Conservation (phyloP, 73 alveolate genomes). For the Tetrahymena elliotti region DNA sequence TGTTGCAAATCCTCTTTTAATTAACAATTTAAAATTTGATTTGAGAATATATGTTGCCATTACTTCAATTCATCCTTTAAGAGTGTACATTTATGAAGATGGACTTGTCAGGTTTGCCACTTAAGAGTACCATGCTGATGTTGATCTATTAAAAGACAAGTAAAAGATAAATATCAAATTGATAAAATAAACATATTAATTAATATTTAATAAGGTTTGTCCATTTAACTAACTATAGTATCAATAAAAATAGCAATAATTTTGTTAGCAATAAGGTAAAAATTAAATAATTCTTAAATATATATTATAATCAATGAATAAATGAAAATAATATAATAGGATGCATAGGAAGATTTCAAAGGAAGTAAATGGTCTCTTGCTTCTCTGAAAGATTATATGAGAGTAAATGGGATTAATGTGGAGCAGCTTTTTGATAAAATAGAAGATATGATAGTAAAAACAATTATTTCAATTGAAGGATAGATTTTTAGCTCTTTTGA, state of each 20-base stretch:
- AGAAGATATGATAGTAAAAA: slow-evolving; percentile 81
- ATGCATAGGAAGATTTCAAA: slow-evolving; percentile 65
- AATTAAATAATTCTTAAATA: background rate
- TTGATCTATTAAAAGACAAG: background rate
- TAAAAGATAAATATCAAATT: background rate
- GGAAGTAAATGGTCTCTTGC: slow-evolving; percentile 70
- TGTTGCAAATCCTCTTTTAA: slow-evolving; percentile 76
- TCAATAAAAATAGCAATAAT: slow-evolving; percentile 76
- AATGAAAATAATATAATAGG: background rate
- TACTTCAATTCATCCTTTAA: slow-evolving; percentile 81
- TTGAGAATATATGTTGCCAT: slow-evolving; percentile 84
- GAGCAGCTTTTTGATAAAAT: slow-evolving; percentile 39
- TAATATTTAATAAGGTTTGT: slow-evolving; percentile 57
- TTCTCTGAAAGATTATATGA: slow-evolving; percentile 39
- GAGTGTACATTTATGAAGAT: slow-evolving; percentile 79
- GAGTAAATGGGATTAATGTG: slow-evolving; percentile 21
- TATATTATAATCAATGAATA: background rate
- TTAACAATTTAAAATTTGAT: slow-evolving; percentile 77
- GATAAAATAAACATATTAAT: background rate
- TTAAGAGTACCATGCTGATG: slow-evolving; percentile 45
- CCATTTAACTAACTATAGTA: slow-evolving; percentile 84
- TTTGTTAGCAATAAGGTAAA: slow-evolving; percentile 63
- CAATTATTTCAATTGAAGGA: slow-evolving; percentile 73
- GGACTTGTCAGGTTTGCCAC: slow-evolving; percentile 83
- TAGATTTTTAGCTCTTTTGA: slow-evolving; percentile 57